Evolutionary conservation across 2,329 filamentous ascomycete genomes (phyloP).

Genomic region (Zymoseptoria tritici): DNA sequence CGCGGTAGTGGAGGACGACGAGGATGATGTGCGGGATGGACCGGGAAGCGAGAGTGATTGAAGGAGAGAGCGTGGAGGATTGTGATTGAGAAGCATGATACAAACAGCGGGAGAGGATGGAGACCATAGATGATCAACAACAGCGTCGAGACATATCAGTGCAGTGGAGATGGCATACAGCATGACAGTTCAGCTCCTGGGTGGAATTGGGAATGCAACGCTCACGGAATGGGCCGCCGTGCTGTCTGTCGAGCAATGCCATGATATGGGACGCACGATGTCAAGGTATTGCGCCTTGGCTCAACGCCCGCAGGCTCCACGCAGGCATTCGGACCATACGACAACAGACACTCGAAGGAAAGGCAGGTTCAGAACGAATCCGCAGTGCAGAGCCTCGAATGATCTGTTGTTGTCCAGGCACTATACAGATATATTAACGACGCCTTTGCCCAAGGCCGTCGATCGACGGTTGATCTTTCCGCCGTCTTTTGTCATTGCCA

Average conservation of each 20-base stretch:
- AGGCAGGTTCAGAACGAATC: too few species aligned
- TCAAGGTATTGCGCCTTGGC: background rate
- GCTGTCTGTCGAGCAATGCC: background rate
- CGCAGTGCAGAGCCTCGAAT: background rate
- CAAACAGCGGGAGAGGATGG: background rate
- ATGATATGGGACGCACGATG: background rate
- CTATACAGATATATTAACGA: background rate
- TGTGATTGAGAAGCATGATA: background rate
- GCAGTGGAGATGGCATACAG: background rate
- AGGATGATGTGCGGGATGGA: constrained; percentile 33
- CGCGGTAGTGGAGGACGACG: constrained; percentile 30
- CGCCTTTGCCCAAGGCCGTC: background rate
- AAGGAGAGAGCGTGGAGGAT: constrained; percentile 3
- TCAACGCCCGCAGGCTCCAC: background rate
- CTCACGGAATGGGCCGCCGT: background rate
- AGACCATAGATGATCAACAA: background rate
- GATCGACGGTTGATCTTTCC: background rate
- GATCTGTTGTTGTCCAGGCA: background rate
- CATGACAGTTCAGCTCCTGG: background rate
- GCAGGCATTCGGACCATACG: too few species aligned
- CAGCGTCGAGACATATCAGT: background rate
- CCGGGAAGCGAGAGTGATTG: constrained; percentile 43
- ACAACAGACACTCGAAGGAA: too few species aligned
- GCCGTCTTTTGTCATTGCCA: background rate
- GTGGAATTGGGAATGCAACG: background rate